A percentile compares a stretch with the other conserved stretches of the same genome.
Evolutionary conservation across 2,329 filamentous ascomycete genomes (phyloP).

Genomic region (Rugonectria rugulosa): DNA sequence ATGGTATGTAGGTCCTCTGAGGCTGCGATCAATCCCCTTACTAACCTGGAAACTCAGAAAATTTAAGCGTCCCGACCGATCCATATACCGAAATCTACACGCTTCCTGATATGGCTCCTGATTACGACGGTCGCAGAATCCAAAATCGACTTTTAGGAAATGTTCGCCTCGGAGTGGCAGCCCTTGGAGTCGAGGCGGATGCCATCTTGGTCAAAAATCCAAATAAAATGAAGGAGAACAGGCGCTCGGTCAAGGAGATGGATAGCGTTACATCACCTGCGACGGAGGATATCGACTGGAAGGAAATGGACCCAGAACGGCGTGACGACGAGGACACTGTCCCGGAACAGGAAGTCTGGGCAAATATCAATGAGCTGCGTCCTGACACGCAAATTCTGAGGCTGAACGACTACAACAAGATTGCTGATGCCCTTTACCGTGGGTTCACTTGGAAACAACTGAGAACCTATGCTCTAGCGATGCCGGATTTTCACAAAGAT

Average conservation of each 20-base stretch:
- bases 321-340: slow-evolving; percentile 35
- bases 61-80: too few species aligned
- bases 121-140: slow-evolving; percentile 16
- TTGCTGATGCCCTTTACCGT: slow-evolving; percentile 47
- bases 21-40: too few species aligned
- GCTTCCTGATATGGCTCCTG: neutral
- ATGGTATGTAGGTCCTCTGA: too few species aligned
- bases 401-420: slow-evolving; percentile 49
- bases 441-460: slow-evolving; percentile 60
- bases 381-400: slow-evolving; percentile 52
- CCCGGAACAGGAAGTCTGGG: slow-evolving; percentile 46
- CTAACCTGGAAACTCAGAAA: too few species aligned
- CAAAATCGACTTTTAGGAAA: slow-evolving; percentile 40
- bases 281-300: slow-evolving; percentile 39
- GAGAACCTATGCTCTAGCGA: slow-evolving; percentile 47
- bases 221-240: slow-evolving; percentile 37
- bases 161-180: slow-evolving; percentile 41
- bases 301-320: slow-evolving; percentile 39
- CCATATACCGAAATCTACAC: too few species aligned
- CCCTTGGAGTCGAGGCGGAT: slow-evolving; percentile 48
- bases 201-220: slow-evolving; percentile 57
- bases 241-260: slow-evolving; percentile 23
- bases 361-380: slow-evolving; percentile 58
- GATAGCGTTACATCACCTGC: slow-evolving; percentile 22
- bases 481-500: slow-evolving; percentile 1